phyloP scores from a whole-genome alignment of 177 flowering plant genomes.

The Vitis hybrid region DNA sequence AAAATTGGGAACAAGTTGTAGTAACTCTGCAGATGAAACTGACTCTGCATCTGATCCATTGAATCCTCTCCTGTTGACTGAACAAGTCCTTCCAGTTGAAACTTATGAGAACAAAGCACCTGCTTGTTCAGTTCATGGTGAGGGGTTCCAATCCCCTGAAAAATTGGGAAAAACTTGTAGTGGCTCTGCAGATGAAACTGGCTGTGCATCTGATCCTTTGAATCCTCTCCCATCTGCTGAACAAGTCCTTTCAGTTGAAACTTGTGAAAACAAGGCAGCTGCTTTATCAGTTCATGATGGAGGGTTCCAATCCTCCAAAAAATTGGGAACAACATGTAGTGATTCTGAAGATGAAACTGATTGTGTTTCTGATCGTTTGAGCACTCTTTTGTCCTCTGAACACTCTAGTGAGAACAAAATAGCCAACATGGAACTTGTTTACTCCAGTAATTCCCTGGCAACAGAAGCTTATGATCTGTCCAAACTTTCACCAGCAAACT shows the following conservation, averaged over 20 bases:
- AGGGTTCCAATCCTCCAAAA: slow-evolving; percentile 5
- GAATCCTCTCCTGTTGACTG: slow-evolving; percentile 13
- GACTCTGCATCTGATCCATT: slow-evolving; percentile 15
- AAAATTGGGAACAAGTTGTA: slow-evolving; percentile 1
- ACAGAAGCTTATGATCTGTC: slow-evolving; percentile 3
- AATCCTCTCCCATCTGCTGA: slow-evolving; percentile 17
- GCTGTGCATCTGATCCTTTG: slow-evolving; percentile 14
- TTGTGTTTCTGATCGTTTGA: slow-evolving; percentile 15
- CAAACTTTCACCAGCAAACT: slow-evolving; percentile 6
- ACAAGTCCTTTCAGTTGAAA: slow-evolving; percentile 11
- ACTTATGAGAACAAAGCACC: no score
- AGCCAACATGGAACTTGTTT: slow-evolving; percentile 8
- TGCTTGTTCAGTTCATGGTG: no score
- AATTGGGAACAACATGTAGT: slow-evolving; percentile 1
- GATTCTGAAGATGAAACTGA: slow-evolving; percentile 14
- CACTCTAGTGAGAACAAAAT: slow-evolving; percentile 6
- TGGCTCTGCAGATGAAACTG: slow-evolving; percentile 14
- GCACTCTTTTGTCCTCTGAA: slow-evolving; percentile 16
- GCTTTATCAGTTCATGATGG: no score
- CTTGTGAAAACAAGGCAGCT: no score
- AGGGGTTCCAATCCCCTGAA: slow-evolving; percentile 3
- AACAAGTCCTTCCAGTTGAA: slow-evolving; percentile 12
- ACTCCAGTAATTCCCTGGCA: slow-evolving; percentile 11
- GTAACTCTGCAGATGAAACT: slow-evolving; percentile 13
- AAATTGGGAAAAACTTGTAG: slow-evolving; percentile 1